A percentile compares a stretch with the other conserved stretches of the same genome.
Evolutionary conservation across 192 early-diverging fungal species (phyloP).

Genomic region (Entophlyctis luteolus): DNA sequence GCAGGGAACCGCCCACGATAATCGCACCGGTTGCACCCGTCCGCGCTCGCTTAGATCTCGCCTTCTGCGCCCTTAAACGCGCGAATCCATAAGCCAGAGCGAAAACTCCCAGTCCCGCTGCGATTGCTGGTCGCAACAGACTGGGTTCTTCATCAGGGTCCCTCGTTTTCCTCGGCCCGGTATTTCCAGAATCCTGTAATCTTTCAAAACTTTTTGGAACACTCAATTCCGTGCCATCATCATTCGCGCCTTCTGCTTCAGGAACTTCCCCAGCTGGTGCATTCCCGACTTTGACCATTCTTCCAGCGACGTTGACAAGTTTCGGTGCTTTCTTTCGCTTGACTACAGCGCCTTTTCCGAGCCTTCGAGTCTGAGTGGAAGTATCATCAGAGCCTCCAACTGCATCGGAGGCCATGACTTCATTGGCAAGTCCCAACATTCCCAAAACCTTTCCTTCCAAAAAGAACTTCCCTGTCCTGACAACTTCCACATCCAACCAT

Average conservation of each 20-base stretch:
- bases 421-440: neutral
- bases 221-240: constrained; percentile 25
- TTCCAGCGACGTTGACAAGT: constrained; percentile 37
- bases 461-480: constrained; percentile 39
- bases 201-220: constrained; percentile 12
- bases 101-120: neutral
- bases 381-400: neutral
- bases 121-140: neutral
- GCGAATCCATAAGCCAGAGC: constrained; percentile 3
- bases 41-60: neutral
- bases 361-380: neutral
- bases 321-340: constrained; percentile 29
- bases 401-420: neutral
- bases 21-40: neutral
- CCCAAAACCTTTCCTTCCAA: constrained; percentile 35
- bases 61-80: neutral
- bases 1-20: neutral
- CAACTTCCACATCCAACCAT: constrained; percentile 33
- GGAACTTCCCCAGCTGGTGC: neutral
- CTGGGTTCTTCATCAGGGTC: neutral
- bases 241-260: constrained; percentile 3
- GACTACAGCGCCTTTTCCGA: constrained; percentile 12
- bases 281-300: constrained; percentile 37
- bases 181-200: neutral
- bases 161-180: neutral